Base-by-base conservation (phyloP, 306 rosid genomes). In the Medicago lupulina region DNA sequence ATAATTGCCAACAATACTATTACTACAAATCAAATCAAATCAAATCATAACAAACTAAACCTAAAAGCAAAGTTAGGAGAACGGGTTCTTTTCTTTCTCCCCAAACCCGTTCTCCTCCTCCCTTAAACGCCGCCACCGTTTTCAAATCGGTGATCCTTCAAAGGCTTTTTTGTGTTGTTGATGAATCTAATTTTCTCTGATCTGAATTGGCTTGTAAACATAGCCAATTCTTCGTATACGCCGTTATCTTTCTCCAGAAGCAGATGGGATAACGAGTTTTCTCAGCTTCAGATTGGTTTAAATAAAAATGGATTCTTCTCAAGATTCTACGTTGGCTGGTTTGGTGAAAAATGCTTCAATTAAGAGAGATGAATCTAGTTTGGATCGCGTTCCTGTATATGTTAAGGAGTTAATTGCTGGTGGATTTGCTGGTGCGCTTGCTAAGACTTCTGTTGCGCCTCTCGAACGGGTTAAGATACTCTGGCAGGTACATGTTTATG, bases 401-500 rank as follows among this genome's bases (percentile, higher is more conserved):
- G 92, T 77, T 15, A 92, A 88, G 87, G 99, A 95, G 85, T 77
- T 92, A 5, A 84, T 92, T 43, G 97, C 99, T 15, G 98, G 99
- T 17, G 99, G 98, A 0, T 82, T 88, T 67, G 99, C 99, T 14
- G 99, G 99, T 23, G 98, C 91, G 14, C 90, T 96, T 72, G 77
- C 99, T 28, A 96, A 90, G 85, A 85, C 91, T 25, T 25, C 92
- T 7, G 93, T 95, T 77, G 99, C 99, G 0, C 99, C 99, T n/a
- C 83, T 96, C 16, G 99, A 96, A 80, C 78, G 99, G 39, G 92
- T 84, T 79, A 96, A 96, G 85, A 96, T 96, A 55, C 91, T 96
- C 21, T 87, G 96, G 97, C 99, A 96, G 99, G 99, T 95, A 28
- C 17, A 28, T 28, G 7, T 43, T 43, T 43, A 43, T 43, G 49